A percentile compares a stretch with the other conserved stretches of the same genome.
phyloP scores from a whole-genome alignment of 1,139 yeast genomes.

The Blastobotrys persicus region DNA sequence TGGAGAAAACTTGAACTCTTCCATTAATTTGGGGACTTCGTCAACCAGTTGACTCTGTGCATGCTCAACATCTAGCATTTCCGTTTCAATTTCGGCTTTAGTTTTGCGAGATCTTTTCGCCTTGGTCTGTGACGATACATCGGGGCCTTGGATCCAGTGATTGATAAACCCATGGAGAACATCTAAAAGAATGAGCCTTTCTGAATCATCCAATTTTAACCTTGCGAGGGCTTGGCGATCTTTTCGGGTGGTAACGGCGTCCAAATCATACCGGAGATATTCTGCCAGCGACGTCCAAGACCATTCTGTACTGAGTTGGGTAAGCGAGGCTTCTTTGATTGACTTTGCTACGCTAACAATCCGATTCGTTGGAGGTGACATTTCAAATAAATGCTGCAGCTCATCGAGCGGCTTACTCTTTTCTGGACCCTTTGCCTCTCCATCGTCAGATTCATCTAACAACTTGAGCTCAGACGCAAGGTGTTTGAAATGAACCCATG shows the following conservation, averaged over 20 bases:
- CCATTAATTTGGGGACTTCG: conserved; percentile 28
- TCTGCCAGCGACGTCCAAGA: conserved; percentile 27
- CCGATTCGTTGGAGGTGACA: conserved; percentile 5
- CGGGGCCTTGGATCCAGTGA: conserved; percentile 13
- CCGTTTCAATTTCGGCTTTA: conserved; percentile 23
- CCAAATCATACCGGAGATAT: conserved; percentile 33
- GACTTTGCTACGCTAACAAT: conserved; percentile 7
- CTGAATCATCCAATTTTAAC: conserved; percentile 10
- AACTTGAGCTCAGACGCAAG: conserved; percentile 1
- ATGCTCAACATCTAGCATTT: conserved; percentile 17
- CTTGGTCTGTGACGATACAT: background rate
- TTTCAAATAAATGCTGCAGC: conserved; percentile 4
- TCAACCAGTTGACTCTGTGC: conserved; percentile 25
- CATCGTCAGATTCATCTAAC: background rate
- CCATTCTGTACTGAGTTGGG: conserved; percentile 6
- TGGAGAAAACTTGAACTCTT: conserved; percentile 31
- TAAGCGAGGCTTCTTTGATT: conserved; percentile 4
- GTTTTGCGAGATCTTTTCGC: conserved; percentile 15
- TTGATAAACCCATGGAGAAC: conserved; percentile 31
- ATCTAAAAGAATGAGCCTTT: conserved; percentile 31
- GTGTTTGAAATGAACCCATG: conserved; percentile 4
- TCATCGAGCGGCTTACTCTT: conserved; percentile 1
- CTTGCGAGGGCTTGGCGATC: background rate
- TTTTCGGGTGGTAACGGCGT: conserved; percentile 18
- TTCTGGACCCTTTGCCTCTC: background rate